A percentile compares a stretch with the other conserved stretches of the same genome.
phyloP scores from a whole-genome alignment of 2,329 filamentous ascomycete genomes.

The Exophiala viscosa region DNA sequence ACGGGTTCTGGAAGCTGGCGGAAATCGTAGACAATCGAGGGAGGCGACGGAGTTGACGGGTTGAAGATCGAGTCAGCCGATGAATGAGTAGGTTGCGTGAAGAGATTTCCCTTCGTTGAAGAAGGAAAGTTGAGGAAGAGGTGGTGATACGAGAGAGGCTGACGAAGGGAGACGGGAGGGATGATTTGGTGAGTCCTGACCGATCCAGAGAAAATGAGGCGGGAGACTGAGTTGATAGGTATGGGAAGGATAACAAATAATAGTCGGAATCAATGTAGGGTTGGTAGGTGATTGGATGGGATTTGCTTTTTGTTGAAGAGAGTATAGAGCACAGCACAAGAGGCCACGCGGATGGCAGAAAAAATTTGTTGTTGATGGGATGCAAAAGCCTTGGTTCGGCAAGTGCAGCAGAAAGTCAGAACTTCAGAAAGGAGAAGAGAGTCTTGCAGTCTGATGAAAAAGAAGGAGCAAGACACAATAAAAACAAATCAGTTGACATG shows the following conservation, averaged over 20 bases:
- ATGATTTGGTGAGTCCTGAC: not conserved
- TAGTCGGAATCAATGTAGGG: not conserved
- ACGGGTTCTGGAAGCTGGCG: not conserved
- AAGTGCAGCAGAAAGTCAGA: too few species aligned
- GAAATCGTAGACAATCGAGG: not conserved
- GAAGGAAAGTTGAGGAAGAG: not conserved
- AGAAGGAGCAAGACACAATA: not conserved
- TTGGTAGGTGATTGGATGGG: not conserved
- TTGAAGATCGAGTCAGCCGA: constrained; percentile 13
- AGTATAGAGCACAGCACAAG: constrained; percentile 3
- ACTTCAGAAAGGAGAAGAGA: not conserved
- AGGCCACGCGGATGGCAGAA: constrained; percentile 19
- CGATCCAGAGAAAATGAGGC: not conserved
- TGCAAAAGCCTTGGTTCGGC: not conserved
- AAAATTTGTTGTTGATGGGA: not conserved
- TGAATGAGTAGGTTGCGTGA: not conserved
- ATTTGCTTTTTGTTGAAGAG: constrained; percentile 5
- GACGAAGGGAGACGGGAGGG: not conserved
- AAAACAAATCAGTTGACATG: not conserved
- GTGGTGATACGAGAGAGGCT: not conserved
- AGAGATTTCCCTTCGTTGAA: not conserved
- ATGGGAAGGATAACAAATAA: not conserved
- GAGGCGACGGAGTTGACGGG: constrained; percentile 10
- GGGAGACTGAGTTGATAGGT: not conserved
- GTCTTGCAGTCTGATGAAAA: not conserved